Base-by-base conservation (phyloP, 2,329 filamentous ascomycete species). In the Chalaropsis ovoidea region DNA sequence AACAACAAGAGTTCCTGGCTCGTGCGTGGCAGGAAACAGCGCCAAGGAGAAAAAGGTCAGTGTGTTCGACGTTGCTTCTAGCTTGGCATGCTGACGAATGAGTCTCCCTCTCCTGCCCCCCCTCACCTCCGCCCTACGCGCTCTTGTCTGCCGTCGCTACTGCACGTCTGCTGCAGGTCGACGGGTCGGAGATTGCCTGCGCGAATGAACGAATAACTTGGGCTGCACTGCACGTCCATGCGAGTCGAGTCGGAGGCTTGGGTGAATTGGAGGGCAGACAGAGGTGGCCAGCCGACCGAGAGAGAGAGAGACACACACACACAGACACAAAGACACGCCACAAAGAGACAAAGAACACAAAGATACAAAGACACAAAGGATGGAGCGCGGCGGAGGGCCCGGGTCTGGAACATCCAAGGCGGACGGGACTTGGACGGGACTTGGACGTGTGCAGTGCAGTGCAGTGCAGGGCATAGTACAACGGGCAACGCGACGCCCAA, bases 1-100 rank as follows among this genome's bases (percentile, higher is more conserved):
- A 35, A 1, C 4, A 35, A n/a, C 52, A 39, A 58, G 52, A 58
- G 52, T 58, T 35, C 52, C 52, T 58, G 52, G 52, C 52, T 58
- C 52, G 52, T 58, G 52, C 52, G 27, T 17, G 11, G 1, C 17
- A 35, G 27, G n/a, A 19, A 58, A 35, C 24, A 27, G 47, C 47
- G 52, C 52, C 24, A 56, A 56, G 52, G 3, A 56, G 13, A 17
- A 31, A 56, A 56, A 19, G 2, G 52, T 8, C 1, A 58, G 27
- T 58, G 24, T 58, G 52, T 58, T 13, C 15, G 52, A 58, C 24
- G 17, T 10, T n/a, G 15, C 24, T 35, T n/a, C 31, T n/a, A 35
- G 17, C 22, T 35, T 27, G 17, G 52, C 27, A 56, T 2, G 5
- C 6, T n/a, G 13, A 17, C 43, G 43, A 19, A 47, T 19, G 15